These are phyloP conservation scores for Akanthomyces muscarius DNA, from an alignment of 2,329 filamentous ascomycete genomes.

Conservation along the genomic window DNA sequence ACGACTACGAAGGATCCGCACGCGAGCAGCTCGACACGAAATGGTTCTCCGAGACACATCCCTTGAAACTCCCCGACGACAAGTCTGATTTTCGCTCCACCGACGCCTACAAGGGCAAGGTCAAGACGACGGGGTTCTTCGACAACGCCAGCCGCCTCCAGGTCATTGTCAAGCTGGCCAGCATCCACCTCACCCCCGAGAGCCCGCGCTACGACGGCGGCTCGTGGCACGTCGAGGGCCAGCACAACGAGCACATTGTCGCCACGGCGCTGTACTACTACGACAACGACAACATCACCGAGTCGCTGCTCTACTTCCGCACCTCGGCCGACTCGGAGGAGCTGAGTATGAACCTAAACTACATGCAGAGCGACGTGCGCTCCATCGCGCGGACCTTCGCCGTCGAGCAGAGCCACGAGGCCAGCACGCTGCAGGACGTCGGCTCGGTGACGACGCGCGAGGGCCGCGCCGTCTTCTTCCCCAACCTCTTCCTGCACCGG, in stretches of 20 bases:
- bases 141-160: constrained; percentile 42
- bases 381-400: constrained; percentile 35
- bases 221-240: constrained; percentile 53
- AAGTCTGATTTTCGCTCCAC: constrained; percentile 25
- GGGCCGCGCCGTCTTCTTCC: constrained; percentile 52
- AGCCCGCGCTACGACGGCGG: constrained; percentile 51
- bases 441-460: constrained; percentile 44
- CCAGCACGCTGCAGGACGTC: constrained; percentile 32
- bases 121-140: constrained; percentile 29
- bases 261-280: constrained; percentile 62
- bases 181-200: constrained; percentile 57
- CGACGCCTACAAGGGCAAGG: neutral
- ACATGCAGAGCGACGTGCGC: constrained; percentile 32
- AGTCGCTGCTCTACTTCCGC: constrained; percentile 47
- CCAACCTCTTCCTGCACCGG: constrained; percentile 50
- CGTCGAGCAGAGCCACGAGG: constrained; percentile 20
- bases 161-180: constrained; percentile 60
- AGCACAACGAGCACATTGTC: constrained; percentile 59
- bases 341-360: constrained; percentile 23
- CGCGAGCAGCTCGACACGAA: neutral
- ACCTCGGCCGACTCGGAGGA: constrained; percentile 35
- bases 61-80: constrained; percentile 18
- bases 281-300: constrained; percentile 56
- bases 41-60: constrained; percentile 30
- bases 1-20: constrained; percentile 23